Evolutionary conservation across 495 filamentous ascomycete genomes (phyloP).

Genomic region (Cudoniella acicularis): DNA sequence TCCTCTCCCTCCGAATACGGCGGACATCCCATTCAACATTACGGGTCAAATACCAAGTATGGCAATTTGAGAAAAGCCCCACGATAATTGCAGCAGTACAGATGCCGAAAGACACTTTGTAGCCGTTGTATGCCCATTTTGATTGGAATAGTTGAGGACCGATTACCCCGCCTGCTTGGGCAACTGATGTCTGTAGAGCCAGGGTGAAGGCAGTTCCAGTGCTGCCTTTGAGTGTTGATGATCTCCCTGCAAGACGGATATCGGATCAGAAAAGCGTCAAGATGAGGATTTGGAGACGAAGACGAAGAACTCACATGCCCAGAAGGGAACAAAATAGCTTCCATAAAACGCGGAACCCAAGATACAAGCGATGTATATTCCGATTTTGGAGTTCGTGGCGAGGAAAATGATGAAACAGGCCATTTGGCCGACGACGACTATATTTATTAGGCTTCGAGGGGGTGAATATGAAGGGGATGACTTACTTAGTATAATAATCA

Average conservation of each 20-base stretch:
- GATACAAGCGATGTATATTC: slow-evolving; percentile 29
- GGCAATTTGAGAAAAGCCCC: slow-evolving; percentile 24
- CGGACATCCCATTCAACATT: slow-evolving; percentile 30
- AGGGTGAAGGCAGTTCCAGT: slow-evolving; percentile 34
- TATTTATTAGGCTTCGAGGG: no score
- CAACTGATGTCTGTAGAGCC: slow-evolving; percentile 29
- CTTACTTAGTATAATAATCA: slow-evolving; percentile 23
- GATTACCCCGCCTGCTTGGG: slow-evolving; percentile 31
- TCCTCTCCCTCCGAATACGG: slow-evolving; percentile 23
- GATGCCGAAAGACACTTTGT: slow-evolving; percentile 31
- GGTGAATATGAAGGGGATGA: no score
- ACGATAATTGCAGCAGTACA: slow-evolving; percentile 21
- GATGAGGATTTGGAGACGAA: no score
- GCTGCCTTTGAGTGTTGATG: slow-evolving; percentile 27
- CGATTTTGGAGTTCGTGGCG: slow-evolving; percentile 13
- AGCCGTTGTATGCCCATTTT: slow-evolving; percentile 28
- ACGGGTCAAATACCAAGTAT: slow-evolving; percentile 33
- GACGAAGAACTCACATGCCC: no score
- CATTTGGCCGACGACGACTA: slow-evolving; percentile 12
- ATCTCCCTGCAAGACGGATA: no score
- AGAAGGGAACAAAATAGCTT: slow-evolving; percentile 31
- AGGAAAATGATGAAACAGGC: slow-evolving; percentile 28
- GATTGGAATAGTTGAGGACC: slow-evolving; percentile 33
- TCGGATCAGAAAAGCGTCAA: no score
- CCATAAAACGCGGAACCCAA: slow-evolving; percentile 23